Base-by-base conservation (phyloP, 495 filamentous ascomycete species). In the Cetradonia linearis region DNA sequence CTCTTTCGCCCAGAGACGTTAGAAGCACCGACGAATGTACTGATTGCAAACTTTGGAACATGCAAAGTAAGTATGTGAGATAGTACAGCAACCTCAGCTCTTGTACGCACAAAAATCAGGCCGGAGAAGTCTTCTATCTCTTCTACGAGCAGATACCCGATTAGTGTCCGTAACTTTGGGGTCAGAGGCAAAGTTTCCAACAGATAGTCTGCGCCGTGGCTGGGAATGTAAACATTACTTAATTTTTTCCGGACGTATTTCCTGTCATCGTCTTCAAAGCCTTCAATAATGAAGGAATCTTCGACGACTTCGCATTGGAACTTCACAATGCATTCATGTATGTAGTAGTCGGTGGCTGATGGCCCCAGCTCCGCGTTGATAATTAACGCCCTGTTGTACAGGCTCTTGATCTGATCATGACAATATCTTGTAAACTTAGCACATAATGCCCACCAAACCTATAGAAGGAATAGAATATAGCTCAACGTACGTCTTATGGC, bases 51-150 rank as follows among this genome's bases (percentile, higher is more conserved):
- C n/a, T 73, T 65, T 52, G 67, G 77, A 0, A 82, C 83, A 66
- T 91, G 82, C 0, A 74, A 62, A 1, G 81, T 79, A 1, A 96
- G 67, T 3, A 96, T 69, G 25, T 85, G 75, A 7, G 82, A 74
- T 36, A 96, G 69, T 7, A 89, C 79, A 6, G 77, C 76, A 20
- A 87, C 88, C 2, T 81, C 84, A 8, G 82, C 84, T 54, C 90
- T 69, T 65, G 91, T 84, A 56, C 83, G 74, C 9, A 84, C 89
- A 64, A 98, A 98, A 2, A 96, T 73, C 9, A 98, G 79, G 0
- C 88, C 87, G 0, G 82, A 79, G 27, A 86, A 82, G 0, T 73
- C 71, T 11, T 73, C 70, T 1, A 63, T 59, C 5, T 79, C 64
- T 34, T 75, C 71, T 9, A 65, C 65, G 0, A 73, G 68, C 9